Evolutionary conservation across 331 rosid species (phyloP).

Genomic region (Cydonia oblonga): DNA sequence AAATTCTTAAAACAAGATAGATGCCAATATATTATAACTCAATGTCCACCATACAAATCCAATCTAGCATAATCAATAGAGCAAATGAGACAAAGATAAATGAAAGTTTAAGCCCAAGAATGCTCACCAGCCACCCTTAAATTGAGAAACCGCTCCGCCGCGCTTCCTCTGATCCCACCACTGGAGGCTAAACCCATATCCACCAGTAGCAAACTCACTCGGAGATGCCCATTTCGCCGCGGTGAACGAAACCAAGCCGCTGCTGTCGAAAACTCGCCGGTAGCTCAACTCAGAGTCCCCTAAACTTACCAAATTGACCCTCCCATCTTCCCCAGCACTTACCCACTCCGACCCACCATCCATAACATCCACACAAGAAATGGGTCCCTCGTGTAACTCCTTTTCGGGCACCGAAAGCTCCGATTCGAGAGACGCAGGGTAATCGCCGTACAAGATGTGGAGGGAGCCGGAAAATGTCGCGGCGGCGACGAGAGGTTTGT

Average conservation of each 20-base stretch:
- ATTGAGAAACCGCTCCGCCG: slow-evolving; percentile 74
- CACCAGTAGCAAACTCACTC: slow-evolving; percentile 77
- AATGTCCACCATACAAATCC: neutral
- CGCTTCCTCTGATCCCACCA: slow-evolving; percentile 96
- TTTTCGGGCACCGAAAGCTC: slow-evolving; percentile 51
- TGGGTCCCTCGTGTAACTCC: slow-evolving; percentile 33
- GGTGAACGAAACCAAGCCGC: slow-evolving; percentile 67
- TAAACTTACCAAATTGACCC: slow-evolving; percentile 49
- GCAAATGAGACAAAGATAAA: neutral
- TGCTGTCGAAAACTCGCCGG: slow-evolving; percentile 55
- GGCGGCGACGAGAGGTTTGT: slow-evolving; percentile 45
- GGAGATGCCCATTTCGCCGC: slow-evolving; percentile 86
- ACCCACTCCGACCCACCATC: slow-evolving; percentile 65
- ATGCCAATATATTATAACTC: neutral
- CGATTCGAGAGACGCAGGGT: slow-evolving; percentile 32
- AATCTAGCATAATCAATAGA: neutral
- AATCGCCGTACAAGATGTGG: slow-evolving; percentile 44
- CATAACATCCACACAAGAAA: slow-evolving; percentile 52
- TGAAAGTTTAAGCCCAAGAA: neutral
- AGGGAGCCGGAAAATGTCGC: slow-evolving; percentile 57
- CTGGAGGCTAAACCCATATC: slow-evolving; percentile 71
- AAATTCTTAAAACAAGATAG: neutral
- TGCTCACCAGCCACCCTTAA: slow-evolving; percentile 73
- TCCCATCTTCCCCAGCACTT: slow-evolving; percentile 79
- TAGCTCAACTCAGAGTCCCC: slow-evolving; percentile 37